These are phyloP conservation scores for Pogostemon cablin DNA, from an alignment of 257 asterid genomes.

Conservation along the genomic window DNA sequence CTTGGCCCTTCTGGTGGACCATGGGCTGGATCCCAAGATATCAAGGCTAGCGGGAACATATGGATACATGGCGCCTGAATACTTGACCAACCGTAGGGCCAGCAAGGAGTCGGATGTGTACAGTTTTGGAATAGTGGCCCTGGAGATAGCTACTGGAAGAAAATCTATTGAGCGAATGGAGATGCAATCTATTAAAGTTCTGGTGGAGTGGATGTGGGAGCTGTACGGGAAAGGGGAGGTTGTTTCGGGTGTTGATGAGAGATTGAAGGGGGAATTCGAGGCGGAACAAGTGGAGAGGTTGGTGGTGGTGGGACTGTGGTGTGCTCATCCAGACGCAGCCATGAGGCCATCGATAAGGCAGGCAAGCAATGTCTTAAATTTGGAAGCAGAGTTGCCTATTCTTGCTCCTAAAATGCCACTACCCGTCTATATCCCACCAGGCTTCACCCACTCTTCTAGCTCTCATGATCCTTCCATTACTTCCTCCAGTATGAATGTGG, in stretches of 20 bases:
- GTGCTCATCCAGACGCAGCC: constrained; percentile 37
- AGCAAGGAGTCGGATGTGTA: constrained; percentile 44
- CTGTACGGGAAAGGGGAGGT: constrained; percentile 31
- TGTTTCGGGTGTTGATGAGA: constrained; percentile 31
- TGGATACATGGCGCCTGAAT: constrained; percentile 44
- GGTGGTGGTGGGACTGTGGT: constrained; percentile 46
- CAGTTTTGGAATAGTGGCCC: constrained; percentile 41
- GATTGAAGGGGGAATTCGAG: background rate
- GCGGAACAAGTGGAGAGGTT: constrained; percentile 24
- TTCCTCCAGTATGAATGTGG: too few relatives aligned
- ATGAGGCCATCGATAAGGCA: constrained; percentile 35
- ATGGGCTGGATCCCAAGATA: constrained; percentile 29
- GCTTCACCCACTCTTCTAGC: background rate
- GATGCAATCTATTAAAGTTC: background rate
- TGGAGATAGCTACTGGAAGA: constrained; percentile 43
- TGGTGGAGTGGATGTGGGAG: constrained; percentile 39
- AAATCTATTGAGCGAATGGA: background rate
- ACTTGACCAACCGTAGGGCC: constrained; percentile 28
- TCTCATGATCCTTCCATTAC: too few relatives aligned
- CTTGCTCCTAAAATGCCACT: background rate
- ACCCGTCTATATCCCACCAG: background rate
- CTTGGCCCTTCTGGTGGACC: constrained; percentile 34
- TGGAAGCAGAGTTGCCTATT: constrained; percentile 29
- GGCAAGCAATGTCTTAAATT: constrained; percentile 26
- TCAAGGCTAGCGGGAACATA: constrained; percentile 35